Evolutionary conservation across 108 stramenopile genomes (phyloP).

Genomic region (Nitzschia sp.): DNA sequence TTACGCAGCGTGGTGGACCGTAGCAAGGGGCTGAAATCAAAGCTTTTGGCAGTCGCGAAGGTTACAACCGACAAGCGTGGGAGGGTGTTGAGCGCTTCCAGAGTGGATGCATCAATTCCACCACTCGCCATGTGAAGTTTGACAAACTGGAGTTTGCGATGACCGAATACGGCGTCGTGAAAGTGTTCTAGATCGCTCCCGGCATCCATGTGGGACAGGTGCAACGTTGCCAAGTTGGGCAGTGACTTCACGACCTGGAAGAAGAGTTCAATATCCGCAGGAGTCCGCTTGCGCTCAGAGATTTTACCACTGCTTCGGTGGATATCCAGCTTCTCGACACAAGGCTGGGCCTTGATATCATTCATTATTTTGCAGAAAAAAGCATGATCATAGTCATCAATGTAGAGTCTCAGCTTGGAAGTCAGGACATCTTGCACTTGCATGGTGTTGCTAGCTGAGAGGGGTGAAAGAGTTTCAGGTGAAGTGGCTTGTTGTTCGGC

Average conservation of each 20-base stretch:
- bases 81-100: constrained; percentile 1
- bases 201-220: constrained; percentile 1
- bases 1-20: neutral
- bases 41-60: neutral
- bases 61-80: neutral
- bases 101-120: neutral
- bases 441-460: neutral
- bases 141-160: neutral
- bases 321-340: constrained; percentile 13
- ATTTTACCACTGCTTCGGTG: neutral
- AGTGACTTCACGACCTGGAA: constrained; percentile 4
- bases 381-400: constrained; percentile 12
- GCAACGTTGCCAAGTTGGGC: constrained; percentile 9
- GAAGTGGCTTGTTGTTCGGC: neutral
- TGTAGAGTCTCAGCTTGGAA: constrained; percentile 13
- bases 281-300: neutral
- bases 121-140: neutral
- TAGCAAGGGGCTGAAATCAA: neutral
- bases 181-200: neutral
- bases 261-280: neutral
- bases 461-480: neutral
- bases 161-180: neutral
- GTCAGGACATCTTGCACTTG: constrained; percentile 3
- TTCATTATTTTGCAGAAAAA: constrained; percentile 8
- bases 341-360: neutral